These are phyloP conservation scores for Mortierella sp. DNA, from an alignment of 371 early-diverging fungal genomes.

Conservation along the genomic window DNA sequence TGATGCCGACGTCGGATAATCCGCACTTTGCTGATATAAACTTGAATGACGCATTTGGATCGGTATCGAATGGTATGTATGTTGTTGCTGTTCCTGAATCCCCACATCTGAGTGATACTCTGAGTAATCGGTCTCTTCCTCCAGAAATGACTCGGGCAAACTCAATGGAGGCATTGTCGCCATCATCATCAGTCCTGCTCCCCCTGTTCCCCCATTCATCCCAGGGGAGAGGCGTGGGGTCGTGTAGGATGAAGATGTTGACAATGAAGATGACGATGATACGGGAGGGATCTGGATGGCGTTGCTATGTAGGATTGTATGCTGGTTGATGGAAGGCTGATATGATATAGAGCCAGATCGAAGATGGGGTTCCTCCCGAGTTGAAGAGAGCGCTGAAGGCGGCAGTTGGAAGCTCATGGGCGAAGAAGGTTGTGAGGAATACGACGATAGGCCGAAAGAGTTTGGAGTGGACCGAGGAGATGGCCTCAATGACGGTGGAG, in stretches of 20 bases:
- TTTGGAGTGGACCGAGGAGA: slow-evolving; percentile 37
- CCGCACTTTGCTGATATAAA: slow-evolving; percentile 6
- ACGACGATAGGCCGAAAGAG: slow-evolving; percentile 15
- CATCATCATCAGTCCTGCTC: slow-evolving; percentile 5
- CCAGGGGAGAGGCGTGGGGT: slow-evolving; percentile 40
- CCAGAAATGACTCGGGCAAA: slow-evolving; percentile 37
- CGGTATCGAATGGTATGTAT: slow-evolving; percentile 4
- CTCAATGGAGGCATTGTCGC: slow-evolving; percentile 34
- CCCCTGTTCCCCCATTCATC: slow-evolving; percentile 15
- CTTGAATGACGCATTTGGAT: slow-evolving; percentile 10
- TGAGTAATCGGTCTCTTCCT: slow-evolving; percentile 37
- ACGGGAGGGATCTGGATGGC: slow-evolving; percentile 27
- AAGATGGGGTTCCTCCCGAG: slow-evolving; percentile 17
- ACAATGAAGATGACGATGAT: background rate
- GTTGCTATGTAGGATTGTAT: background rate
- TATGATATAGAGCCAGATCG: slow-evolving; percentile 28
- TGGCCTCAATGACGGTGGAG: slow-evolving; percentile 25
- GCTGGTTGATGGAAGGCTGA: slow-evolving; percentile 7
- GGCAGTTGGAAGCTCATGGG: slow-evolving; percentile 37
- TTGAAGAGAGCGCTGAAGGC: slow-evolving; percentile 37
- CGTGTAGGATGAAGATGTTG: slow-evolving; percentile 20
- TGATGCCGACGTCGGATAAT: background rate
- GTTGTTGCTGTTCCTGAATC: slow-evolving; percentile 12
- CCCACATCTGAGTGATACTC: slow-evolving; percentile 49
- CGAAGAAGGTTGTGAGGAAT: slow-evolving; percentile 37